These are phyloP conservation scores for Gnetum montanum DNA, from an alignment of 75 land plant genomes.

Conservation along the genomic window DNA sequence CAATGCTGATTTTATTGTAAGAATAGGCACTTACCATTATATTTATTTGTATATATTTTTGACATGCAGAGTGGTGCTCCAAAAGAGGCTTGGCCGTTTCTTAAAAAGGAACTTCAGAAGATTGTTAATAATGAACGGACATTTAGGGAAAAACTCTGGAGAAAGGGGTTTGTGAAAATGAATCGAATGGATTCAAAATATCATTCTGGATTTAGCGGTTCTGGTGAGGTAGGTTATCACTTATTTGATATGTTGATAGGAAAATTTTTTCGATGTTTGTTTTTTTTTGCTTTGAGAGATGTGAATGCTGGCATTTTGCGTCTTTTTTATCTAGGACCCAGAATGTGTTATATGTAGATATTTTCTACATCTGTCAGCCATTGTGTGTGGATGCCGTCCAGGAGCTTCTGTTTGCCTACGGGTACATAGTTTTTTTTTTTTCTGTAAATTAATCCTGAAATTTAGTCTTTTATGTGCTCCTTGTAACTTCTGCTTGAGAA, in stretches of 20 bases:
- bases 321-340: constrained; percentile 58
- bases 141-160: constrained; percentile 75
- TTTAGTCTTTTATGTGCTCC: not conserved
- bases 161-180: constrained; percentile 57
- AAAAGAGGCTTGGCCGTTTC: constrained; percentile 24
- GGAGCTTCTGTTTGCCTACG: constrained; percentile 75
- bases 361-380: constrained; percentile 77
- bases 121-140: constrained; percentile 45
- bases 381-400: constrained; percentile 80
- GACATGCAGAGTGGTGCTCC: constrained; percentile 25
- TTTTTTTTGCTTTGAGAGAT: too few relatives aligned
- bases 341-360: constrained; percentile 87
- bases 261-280: not conserved
- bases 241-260: not conserved
- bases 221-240: constrained; percentile 65
- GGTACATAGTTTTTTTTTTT: constrained; percentile 39
- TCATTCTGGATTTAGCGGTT: constrained; percentile 62
- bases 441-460: not conserved
- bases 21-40: too few relatives aligned
- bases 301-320: too few relatives aligned
- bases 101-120: constrained; percentile 56
- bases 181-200: constrained; percentile 54
- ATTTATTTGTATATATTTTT: too few relatives aligned
- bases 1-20: too few relatives aligned
- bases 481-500: too few relatives aligned